Evolutionary conservation across 2,329 filamentous ascomycete genomes (phyloP).

Genomic region (Colletotrichum paranaense): DNA sequence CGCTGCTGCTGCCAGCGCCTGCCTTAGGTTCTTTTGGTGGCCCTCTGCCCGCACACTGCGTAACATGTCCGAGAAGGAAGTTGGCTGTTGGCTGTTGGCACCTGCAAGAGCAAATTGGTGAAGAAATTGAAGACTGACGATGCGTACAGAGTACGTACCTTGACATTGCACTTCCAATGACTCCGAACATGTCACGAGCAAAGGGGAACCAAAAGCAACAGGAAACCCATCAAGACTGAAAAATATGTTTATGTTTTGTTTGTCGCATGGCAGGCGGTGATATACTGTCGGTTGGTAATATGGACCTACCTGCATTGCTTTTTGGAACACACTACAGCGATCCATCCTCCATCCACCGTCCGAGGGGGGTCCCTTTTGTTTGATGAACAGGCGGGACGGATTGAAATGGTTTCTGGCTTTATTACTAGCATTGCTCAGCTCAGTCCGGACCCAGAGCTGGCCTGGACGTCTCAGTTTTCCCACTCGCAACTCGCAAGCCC

Average conservation of each 20-base stretch:
- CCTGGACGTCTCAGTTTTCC: conserved; percentile 9
- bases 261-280: not conserved
- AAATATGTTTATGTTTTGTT: not conserved
- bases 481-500: too few relatives aligned
- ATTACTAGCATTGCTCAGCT: conserved; percentile 1
- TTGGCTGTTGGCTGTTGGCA: not conserved
- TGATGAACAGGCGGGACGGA: not conserved
- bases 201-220: not conserved
- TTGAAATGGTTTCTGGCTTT: not conserved
- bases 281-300: not conserved
- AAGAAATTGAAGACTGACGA: not conserved
- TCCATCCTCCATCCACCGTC: not conserved
- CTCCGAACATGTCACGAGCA: not conserved
- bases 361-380: not conserved
- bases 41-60: not conserved
- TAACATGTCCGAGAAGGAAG: not conserved
- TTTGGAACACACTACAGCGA: not conserved
- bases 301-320: not conserved
- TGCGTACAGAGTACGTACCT: not conserved
- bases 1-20: not conserved
- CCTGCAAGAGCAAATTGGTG: not conserved
- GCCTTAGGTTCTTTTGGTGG: not conserved
- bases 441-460: not conserved
- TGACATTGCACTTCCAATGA: not conserved
- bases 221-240: not conserved